phyloP scores from a whole-genome alignment of 257 asterid species.

The Petunia axillaris region DNA sequence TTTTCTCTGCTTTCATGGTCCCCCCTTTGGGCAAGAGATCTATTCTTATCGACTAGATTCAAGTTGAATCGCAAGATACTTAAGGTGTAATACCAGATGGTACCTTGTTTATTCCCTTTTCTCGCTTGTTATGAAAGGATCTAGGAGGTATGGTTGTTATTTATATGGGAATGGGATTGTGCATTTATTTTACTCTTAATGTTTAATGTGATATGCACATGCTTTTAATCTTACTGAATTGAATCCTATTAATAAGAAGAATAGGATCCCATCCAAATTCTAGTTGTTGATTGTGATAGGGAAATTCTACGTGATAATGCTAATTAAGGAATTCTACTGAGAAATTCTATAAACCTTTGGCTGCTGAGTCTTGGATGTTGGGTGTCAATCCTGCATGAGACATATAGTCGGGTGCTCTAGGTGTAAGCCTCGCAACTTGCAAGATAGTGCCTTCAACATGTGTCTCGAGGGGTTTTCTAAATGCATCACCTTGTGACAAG shows the following conservation, averaged over 20 bases:
- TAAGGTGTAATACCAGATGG: not conserved
- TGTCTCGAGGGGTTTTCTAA: not conserved
- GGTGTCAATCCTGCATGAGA: not conserved
- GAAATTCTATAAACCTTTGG: not conserved
- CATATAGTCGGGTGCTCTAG: not conserved
- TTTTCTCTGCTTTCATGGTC: constrained; percentile 56
- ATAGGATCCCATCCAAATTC: not conserved
- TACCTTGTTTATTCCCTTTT: not conserved
- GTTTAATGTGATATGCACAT: not conserved
- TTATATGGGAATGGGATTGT: too few species aligned
- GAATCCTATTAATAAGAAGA: not conserved
- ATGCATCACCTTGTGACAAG: not conserved
- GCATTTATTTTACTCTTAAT: not conserved
- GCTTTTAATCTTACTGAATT: not conserved
- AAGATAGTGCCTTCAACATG: not conserved
- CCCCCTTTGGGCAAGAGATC: constrained; percentile 71
- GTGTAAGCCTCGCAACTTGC: too few species aligned
- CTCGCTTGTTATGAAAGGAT: too few species aligned
- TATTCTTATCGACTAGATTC: constrained; percentile 50
- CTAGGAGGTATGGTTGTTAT: too few species aligned
- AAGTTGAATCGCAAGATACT: constrained; percentile 38
- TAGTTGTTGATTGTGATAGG: not conserved
- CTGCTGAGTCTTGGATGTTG: not conserved
- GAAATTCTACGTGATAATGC: not conserved
- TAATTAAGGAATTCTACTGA: not conserved